phyloP scores from a whole-genome alignment of 2,329 filamentous ascomycete genomes.

The Cryphonectria nitschkei region DNA sequence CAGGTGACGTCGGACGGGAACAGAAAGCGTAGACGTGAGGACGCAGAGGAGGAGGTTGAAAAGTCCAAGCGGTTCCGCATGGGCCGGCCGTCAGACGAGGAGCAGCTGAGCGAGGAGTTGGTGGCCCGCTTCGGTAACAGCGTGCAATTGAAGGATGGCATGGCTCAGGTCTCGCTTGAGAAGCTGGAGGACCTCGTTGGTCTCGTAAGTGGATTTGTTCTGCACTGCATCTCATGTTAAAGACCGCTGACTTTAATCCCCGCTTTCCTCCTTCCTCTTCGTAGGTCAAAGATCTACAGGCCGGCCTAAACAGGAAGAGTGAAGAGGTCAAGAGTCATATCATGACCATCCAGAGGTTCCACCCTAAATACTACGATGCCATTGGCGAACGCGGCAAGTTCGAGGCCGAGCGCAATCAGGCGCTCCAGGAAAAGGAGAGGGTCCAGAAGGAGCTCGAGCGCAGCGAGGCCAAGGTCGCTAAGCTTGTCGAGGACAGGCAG shows the following conservation, averaged over 20 bases:
- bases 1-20: constrained; percentile 35
- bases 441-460: constrained; percentile 43
- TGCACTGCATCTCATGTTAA: background rate
- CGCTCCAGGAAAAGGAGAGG: constrained; percentile 42
- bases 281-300: constrained; percentile 44
- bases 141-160: constrained; percentile 23
- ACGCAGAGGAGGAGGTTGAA: constrained; percentile 37
- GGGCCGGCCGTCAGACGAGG: constrained; percentile 31
- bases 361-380: constrained; percentile 52
- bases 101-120: constrained; percentile 37
- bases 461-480: constrained; percentile 41
- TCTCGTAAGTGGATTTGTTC: constrained; percentile 37
- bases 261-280: no score
- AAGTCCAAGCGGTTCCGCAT: constrained; percentile 39
- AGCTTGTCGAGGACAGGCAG: constrained; percentile 44
- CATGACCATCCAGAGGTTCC: constrained; percentile 48
- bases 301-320: constrained; percentile 39
- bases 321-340: constrained; percentile 48
- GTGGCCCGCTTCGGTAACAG: constrained; percentile 37
- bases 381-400: constrained; percentile 54
- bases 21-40: constrained; percentile 54
- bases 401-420: constrained; percentile 48
- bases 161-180: constrained; percentile 33
- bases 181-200: constrained; percentile 45
- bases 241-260: constrained; percentile 18